Evolutionary conservation across 768 basidiomycete species (phyloP).

Genomic region (Russula sp.): DNA sequence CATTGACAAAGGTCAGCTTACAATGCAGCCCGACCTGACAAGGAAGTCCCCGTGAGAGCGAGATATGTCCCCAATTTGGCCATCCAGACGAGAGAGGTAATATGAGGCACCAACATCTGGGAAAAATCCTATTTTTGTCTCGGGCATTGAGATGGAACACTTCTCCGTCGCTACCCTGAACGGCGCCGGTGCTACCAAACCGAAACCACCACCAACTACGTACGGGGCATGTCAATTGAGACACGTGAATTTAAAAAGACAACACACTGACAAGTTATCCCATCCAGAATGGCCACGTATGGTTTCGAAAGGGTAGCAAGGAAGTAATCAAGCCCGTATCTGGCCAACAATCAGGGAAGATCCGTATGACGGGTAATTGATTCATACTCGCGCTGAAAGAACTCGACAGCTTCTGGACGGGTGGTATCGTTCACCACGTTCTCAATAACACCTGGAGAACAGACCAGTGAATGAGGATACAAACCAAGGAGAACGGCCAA

Average conservation of each 20-base stretch:
- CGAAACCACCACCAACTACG: constrained; percentile 94
- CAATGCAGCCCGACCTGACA: constrained; percentile 84
- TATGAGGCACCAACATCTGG: constrained; percentile 94
- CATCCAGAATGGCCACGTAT: constrained; percentile 90
- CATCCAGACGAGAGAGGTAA: constrained; percentile 88
- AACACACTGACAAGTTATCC: constrained; percentile 74
- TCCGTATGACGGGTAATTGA: background rate
- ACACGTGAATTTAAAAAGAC: constrained; percentile 19
- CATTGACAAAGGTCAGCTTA: constrained; percentile 40
- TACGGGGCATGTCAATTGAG: constrained; percentile 4
- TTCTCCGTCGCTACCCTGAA: constrained; percentile 94
- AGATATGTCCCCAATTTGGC: constrained; percentile 93
- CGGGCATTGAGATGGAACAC: constrained; percentile 93
- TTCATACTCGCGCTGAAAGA: constrained; percentile 84
- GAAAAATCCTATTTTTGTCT: constrained; percentile 85
- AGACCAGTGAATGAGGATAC: constrained; percentile 2
- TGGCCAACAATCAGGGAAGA: constrained; percentile 34
- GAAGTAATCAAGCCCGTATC: constrained; percentile 78
- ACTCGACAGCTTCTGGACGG: constrained; percentile 66
- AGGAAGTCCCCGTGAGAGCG: constrained; percentile 69
- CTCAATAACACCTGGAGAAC: constrained; percentile 51
- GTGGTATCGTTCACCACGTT: constrained; percentile 51
- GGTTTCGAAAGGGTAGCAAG: constrained; percentile 73
- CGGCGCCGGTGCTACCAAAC: constrained; percentile 76
- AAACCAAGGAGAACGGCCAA: constrained; percentile 13